Evolutionary conservation across 202 grass and related monocot genomes (phyloP).

Genomic region (Hordeum pubiflorum): DNA sequence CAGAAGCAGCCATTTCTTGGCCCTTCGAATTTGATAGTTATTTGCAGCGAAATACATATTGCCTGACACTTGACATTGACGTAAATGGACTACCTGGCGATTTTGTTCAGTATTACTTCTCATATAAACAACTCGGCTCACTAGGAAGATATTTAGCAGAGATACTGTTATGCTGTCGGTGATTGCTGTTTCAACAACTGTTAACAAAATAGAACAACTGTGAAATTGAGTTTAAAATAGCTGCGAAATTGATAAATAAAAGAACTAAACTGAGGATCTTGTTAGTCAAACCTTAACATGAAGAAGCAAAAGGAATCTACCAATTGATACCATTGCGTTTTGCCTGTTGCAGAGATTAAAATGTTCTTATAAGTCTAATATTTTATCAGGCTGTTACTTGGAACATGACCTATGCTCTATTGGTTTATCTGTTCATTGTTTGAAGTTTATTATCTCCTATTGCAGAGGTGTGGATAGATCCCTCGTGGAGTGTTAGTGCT

Average conservation of each 20-base stretch:
- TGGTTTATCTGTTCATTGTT: constrained; percentile 20
- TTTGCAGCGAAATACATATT: neutral
- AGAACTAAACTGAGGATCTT: neutral
- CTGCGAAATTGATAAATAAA: neutral
- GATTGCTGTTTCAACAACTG: neutral
- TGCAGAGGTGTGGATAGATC: constrained; percentile 64
- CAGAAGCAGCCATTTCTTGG: neutral
- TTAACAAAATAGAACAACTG: neutral
- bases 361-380: neutral
- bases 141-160: neutral
- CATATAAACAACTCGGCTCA: neutral
- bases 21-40: neutral
- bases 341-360: neutral
- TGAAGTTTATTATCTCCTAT: constrained; percentile 37
- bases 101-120: neutral
- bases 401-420: neutral
- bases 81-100: neutral
- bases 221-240: neutral
- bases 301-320: neutral
- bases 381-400: neutral
- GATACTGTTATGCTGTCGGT: neutral
- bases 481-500: constrained; percentile 55
- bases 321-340: neutral
- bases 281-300: neutral
- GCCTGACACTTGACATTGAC: neutral